Percentiles rank a stretch among this genome's conserved stretches.
Evolutionary conservation across 2,329 filamentous ascomycete species (phyloP).

Genomic region (Venturia pyrina): DNA sequence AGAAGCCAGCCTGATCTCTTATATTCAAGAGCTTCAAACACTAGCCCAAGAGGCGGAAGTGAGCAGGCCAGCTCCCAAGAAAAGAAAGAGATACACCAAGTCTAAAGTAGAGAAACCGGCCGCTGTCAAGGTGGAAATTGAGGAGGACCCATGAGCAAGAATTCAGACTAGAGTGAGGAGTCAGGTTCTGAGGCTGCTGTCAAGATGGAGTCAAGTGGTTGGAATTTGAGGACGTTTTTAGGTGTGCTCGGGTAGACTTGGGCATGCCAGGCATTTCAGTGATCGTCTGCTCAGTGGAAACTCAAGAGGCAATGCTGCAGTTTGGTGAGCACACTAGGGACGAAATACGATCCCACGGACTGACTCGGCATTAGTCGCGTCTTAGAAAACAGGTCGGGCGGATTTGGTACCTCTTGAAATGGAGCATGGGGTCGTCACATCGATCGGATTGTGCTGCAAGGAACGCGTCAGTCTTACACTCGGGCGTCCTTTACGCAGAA

Average conservation of each 20-base stretch:
- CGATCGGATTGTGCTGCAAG: neutral
- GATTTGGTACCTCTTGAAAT: neutral
- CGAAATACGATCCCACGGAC: neutral
- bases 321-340: neutral
- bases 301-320: neutral
- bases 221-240: neutral
- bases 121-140: neutral
- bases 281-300: neutral
- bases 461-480: neutral
- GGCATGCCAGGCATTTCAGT: neutral
- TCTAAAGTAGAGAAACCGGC: neutral
- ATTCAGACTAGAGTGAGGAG: no score
- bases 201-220: no score
- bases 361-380: neutral
- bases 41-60: neutral
- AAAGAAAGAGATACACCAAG: neutral
- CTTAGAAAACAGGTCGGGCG: neutral
- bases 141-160: neutral
- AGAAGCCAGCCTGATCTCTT: neutral
- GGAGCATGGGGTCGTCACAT: neutral
- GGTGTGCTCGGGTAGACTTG: neutral
- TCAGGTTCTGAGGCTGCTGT: no score
- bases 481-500: neutral
- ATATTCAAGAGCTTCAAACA: neutral
- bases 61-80: neutral